These are phyloP conservation scores for Neurospora sp. DNA, from an alignment of 2,329 filamentous ascomycete species.

Conservation along the genomic window DNA sequence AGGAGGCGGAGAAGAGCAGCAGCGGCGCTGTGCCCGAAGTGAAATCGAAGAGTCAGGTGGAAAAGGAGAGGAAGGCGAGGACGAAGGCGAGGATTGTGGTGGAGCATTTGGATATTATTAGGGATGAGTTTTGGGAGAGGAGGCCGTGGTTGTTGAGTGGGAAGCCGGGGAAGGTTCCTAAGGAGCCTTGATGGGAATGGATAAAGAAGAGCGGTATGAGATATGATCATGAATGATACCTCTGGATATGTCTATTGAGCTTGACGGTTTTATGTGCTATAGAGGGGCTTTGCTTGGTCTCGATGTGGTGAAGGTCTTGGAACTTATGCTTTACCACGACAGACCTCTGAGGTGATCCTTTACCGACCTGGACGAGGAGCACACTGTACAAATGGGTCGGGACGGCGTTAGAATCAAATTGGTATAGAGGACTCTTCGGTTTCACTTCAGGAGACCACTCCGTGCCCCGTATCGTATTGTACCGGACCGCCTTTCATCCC, in stretches of 20 bases:
- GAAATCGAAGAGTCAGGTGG: constrained; percentile 67
- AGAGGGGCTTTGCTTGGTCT: not conserved
- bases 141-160: constrained; percentile 76
- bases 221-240: not conserved
- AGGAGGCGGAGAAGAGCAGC: constrained; percentile 31
- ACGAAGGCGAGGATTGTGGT: constrained; percentile 72
- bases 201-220: not conserved
- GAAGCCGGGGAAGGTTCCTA: constrained; percentile 61
- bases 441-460: not conserved
- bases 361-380: not conserved
- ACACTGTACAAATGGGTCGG: not conserved
- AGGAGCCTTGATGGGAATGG: constrained; percentile 34
- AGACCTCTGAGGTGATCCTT: not conserved
- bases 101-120: constrained; percentile 88
- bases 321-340: not conserved
- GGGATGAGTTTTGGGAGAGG: constrained; percentile 84
- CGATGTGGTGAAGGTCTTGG: not conserved
- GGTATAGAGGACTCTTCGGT: not conserved
- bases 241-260: not conserved
- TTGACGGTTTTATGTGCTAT: not conserved
- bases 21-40: constrained; percentile 36
- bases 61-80: constrained; percentile 73
- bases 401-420: not conserved
- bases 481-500: not conserved
- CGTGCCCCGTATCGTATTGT: not conserved